Percentiles rank a stretch among this genome's conserved stretches.
Conservation (phyloP, 345 rosid genomes). For the Salix udensis region DNA sequence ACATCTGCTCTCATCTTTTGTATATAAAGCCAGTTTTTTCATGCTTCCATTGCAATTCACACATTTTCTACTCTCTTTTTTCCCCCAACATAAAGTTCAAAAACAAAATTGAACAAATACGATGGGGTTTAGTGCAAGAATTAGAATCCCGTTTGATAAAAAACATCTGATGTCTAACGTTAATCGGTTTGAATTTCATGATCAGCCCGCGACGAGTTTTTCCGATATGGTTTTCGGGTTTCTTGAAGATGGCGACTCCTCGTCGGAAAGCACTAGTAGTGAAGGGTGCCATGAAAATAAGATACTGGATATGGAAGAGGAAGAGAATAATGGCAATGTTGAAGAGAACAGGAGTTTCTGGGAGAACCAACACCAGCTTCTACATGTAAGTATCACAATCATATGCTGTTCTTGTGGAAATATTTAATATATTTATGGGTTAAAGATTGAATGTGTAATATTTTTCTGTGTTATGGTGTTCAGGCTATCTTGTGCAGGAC, state of each 20-base stretch:
- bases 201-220: constrained; percentile 6
- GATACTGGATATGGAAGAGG: constrained; percentile 9
- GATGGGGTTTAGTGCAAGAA: constrained; percentile 5
- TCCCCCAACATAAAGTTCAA: no score
- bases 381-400: constrained; percentile 13
- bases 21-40: constrained; percentile 13
- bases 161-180: neutral
- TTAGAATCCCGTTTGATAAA: constrained; percentile 11
- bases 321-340: neutral
- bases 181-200: neutral
- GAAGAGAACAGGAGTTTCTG: constrained; percentile 16
- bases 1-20: neutral
- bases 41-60: neutral
- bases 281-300: constrained; percentile 13
- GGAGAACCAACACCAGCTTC: constrained; percentile 26
- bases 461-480: neutral
- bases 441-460: neutral
- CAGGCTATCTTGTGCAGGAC: constrained; percentile 32
- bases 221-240: constrained; percentile 28
- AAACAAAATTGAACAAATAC: neutral
- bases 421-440: no score
- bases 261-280: neutral
- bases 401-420: neutral
- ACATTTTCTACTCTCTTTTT: neutral
- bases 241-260: constrained; percentile 12